These are phyloP conservation scores for Alternaria angustiovoidea DNA, from an alignment of 2,329 filamentous ascomycete genomes.

Conservation along the genomic window DNA sequence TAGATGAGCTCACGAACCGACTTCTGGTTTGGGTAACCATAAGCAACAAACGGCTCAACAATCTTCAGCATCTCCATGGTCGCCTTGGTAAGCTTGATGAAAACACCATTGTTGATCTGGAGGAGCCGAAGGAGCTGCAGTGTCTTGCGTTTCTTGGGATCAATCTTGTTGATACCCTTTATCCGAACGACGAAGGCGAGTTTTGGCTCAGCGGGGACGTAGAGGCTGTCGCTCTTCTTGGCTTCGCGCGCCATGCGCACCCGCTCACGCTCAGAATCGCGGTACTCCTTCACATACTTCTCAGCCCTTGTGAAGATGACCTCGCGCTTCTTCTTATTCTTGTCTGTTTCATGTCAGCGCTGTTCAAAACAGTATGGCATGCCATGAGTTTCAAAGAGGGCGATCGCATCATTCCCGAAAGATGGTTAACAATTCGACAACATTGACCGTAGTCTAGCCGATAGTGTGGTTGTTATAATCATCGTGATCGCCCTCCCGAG, in stretches of 20 bases:
- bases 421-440: slow-evolving; percentile 98
- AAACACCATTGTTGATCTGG: slow-evolving; percentile 99
- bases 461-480: slow-evolving; percentile 87
- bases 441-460: slow-evolving; percentile 98
- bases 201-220: slow-evolving; percentile 93
- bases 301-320: slow-evolving; percentile 99
- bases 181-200: slow-evolving; percentile 98
- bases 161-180: slow-evolving; percentile 99
- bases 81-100: slow-evolving; percentile 97
- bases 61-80: slow-evolving; percentile 96
- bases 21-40: slow-evolving; percentile 99
- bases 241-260: slow-evolving; percentile 88
- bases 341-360: slow-evolving; percentile 64
- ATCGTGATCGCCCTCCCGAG: slow-evolving; percentile 58
- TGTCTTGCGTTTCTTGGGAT: slow-evolving; percentile 99
- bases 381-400: slow-evolving; percentile 34
- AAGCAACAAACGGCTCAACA: slow-evolving; percentile 98
- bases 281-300: slow-evolving; percentile 99
- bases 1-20: slow-evolving; percentile 98
- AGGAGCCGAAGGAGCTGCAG: slow-evolving; percentile 98
- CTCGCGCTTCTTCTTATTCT: slow-evolving; percentile 97
- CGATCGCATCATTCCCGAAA: slow-evolving; percentile 90
- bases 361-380: slow-evolving; percentile 12
- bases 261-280: slow-evolving; percentile 97
- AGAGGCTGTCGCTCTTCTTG: slow-evolving; percentile 92